Evolutionary conservation across 257 asterid genomes (phyloP).

Genomic region (Osmanthus fragrans): DNA sequence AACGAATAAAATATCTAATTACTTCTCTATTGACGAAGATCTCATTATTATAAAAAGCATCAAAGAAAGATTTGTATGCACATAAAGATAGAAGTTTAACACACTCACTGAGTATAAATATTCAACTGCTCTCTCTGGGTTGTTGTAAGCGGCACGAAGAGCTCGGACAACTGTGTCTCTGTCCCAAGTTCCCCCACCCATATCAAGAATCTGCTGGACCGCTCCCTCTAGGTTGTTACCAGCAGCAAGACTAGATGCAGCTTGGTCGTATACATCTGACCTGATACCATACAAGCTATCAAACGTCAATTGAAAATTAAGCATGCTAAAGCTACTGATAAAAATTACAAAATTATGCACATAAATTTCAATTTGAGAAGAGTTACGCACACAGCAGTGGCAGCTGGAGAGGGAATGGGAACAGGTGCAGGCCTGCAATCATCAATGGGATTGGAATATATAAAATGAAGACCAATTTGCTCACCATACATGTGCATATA

Average conservation of each 20-base stretch:
- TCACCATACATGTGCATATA: not conserved
- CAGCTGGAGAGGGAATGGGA: conserved; percentile 34
- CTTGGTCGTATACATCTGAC: conserved; percentile 63
- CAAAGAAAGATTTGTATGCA: not conserved
- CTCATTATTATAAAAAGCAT: not conserved
- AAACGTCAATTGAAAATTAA: not conserved
- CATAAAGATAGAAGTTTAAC: not conserved
- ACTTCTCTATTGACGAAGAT: not conserved
- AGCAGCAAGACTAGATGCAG: conserved; percentile 71
- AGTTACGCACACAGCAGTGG: conserved; percentile 41
- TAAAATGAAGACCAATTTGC: not conserved
- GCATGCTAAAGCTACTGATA: not conserved
- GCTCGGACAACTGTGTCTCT: conserved; percentile 84
- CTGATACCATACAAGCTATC: conserved; percentile 35
- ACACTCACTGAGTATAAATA: conserved; percentile 74
- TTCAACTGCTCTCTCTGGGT: conserved; percentile 91
- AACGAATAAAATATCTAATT: not conserved
- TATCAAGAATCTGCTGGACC: conserved; percentile 78
- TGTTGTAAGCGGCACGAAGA: conserved; percentile 83
- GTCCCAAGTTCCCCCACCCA: conserved; percentile 96
- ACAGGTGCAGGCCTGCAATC: conserved; percentile 36
- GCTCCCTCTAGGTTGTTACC: conserved; percentile 71
- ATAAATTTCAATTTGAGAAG: not conserved
- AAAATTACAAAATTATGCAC: not conserved
- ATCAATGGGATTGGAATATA: not conserved